Evolutionary conservation across 176 grass and related monocot species (phyloP).

Genomic region (Sorghum bicolor): Sorghum_bicolor_NCBIv3 NC_012873.2:64649001-64649500

Average conservation of each 20-base stretch:
- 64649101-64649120: constrained; percentile 89
- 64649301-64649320: constrained; percentile 3
- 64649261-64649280: too few relatives aligned
- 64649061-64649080: constrained; percentile 66
- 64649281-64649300: not conserved
- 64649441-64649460: too few relatives aligned
- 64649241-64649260: constrained; percentile 80
- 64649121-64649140: constrained; percentile 98
- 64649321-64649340: too few relatives aligned
- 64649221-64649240: constrained; percentile 97
- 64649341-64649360: too few relatives aligned
- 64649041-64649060: constrained; percentile 93
- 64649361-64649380: too few relatives aligned
- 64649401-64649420: too few relatives aligned
- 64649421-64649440: too few relatives aligned
- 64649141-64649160: constrained; percentile 81
- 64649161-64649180: constrained; percentile 82
- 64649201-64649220: constrained; percentile 97
- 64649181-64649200: constrained; percentile 87
- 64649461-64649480: too few relatives aligned
- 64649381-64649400: too few relatives aligned
- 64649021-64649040: constrained; percentile 98
- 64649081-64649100: constrained; percentile 82
- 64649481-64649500: too few relatives aligned
- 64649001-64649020: constrained; percentile 93